Base-by-base conservation (phyloP, 2,329 filamentous ascomycete genomes). In the Apiospora marii region DNA sequence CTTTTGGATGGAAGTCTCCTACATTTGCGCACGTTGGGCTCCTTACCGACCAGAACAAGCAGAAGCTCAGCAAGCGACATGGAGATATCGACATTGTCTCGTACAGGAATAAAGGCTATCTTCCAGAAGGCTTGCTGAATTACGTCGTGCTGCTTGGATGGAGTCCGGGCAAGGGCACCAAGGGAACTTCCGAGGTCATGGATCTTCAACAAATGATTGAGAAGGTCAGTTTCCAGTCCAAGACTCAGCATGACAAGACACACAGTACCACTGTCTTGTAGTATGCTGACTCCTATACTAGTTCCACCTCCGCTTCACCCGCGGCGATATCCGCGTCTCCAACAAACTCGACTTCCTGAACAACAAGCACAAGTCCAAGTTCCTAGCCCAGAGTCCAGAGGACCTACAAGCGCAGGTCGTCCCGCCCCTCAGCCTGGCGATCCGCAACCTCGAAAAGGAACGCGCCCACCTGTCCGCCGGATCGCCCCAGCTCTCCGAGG, bases 281-380 rank as follows among this genome's bases (percentile, higher is more conserved):
- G 8, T 37, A 41, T 64, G n/a, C 58, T 64, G 30, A 61, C 19
- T 41, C 19, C 3, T 64, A 5, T 19, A n/a, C 22, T 73, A 94
- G 89, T 96, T 98, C 80, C 91, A 92, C 67, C 87, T 97, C 75
- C 95, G 94, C 79, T 97, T 98, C 83, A 98, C 95, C 3, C 94
- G 93, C 77, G 96, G 96, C 13, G 95, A 98, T 80, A 94, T 95
- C 8, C 92, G 93, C 19, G 94, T 98, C 24, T 91, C 93, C 27
- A 90, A 91, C 68, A 99, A 98, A 80, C 87, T 98, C 22, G 88
- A 90, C 77, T 94, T 92, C 81, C 88, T 98, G 68, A 94, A 98
- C 68, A 76, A 75, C 24, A 73, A 67, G 1, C 79, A 81, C 67
- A 70, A 78, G 7, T 71, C 64, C 14, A 72, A 72, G 30, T 58